Evolutionary conservation across 2,329 filamentous ascomycete species (phyloP).

Genomic region (Aureobasidium sp.): DNA sequence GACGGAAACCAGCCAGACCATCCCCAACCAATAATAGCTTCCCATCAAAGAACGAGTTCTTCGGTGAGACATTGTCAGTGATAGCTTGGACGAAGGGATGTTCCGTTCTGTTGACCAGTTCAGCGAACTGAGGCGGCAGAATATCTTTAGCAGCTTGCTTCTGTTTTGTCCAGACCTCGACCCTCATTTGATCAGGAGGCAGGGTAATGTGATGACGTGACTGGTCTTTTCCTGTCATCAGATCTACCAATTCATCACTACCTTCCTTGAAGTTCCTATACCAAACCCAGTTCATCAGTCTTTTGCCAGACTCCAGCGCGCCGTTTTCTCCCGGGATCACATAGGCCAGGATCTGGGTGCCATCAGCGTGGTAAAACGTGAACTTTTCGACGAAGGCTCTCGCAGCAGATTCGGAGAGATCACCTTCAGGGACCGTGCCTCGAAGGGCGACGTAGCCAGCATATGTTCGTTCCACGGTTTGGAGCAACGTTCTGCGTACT

Average conservation of each 20-base stretch:
- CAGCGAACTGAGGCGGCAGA: constrained; percentile 36
- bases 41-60: constrained; percentile 35
- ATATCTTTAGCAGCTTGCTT: constrained; percentile 26
- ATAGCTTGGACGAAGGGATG: constrained; percentile 42
- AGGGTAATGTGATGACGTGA: constrained; percentile 37
- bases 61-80: constrained; percentile 34
- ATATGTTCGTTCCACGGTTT: constrained; percentile 25
- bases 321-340: constrained; percentile 40
- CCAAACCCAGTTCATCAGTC: constrained; percentile 43
- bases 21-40: constrained; percentile 42
- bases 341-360: constrained; percentile 36
- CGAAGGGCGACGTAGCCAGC: constrained; percentile 28
- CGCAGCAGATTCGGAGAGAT: constrained; percentile 28
- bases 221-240: constrained; percentile 41
- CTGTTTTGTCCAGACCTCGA: constrained; percentile 34
- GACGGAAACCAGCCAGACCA: constrained; percentile 40
- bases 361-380: constrained; percentile 34
- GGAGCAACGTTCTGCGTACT: constrained; percentile 22
- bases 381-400: constrained; percentile 33
- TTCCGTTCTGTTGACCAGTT: constrained; percentile 35
- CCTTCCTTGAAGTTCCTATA: constrained; percentile 39
- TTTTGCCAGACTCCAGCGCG: constrained; percentile 31
- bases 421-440: constrained; percentile 27
- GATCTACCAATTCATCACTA: constrained; percentile 32
- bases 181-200: constrained; percentile 35